Conservation (phyloP, 257 asterid genomes). For the Solanum acaule region DNA sequence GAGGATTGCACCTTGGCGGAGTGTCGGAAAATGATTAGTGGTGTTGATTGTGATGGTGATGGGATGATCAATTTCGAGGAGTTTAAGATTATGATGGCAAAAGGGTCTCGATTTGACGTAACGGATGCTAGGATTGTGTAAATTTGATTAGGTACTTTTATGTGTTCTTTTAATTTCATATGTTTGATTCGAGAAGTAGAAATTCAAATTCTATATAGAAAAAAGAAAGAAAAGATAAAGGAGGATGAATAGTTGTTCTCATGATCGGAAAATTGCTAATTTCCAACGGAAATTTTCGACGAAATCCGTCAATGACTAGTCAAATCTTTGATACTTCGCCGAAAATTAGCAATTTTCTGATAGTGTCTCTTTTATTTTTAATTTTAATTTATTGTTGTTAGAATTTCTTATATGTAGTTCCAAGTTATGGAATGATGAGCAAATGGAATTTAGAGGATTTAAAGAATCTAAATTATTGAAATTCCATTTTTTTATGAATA, state of each 20-base stretch:
- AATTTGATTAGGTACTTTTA: background rate
- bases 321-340: accelerated
- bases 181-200: background rate
- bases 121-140: background rate
- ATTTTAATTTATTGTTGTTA: background rate
- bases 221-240: background rate
- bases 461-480: background rate
- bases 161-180: background rate
- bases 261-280: background rate
- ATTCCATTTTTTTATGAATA: background rate
- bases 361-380: background rate
- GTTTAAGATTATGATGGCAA: conserved; percentile 80
- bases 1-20: conserved; percentile 75
- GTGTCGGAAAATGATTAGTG: conserved; percentile 68
- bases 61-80: conserved; percentile 76
- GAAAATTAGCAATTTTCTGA: background rate
- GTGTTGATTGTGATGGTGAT: conserved; percentile 69
- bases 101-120: conserved; percentile 40
- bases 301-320: background rate
- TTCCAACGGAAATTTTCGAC: background rate
- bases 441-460: background rate
- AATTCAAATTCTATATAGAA: background rate
- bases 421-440: background rate
- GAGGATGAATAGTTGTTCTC: background rate
- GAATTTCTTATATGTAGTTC: background rate